These are phyloP conservation scores for Clitopilus passeckerianus DNA, from an alignment of 768 basidiomycete species.

Conservation along the genomic window DNA sequence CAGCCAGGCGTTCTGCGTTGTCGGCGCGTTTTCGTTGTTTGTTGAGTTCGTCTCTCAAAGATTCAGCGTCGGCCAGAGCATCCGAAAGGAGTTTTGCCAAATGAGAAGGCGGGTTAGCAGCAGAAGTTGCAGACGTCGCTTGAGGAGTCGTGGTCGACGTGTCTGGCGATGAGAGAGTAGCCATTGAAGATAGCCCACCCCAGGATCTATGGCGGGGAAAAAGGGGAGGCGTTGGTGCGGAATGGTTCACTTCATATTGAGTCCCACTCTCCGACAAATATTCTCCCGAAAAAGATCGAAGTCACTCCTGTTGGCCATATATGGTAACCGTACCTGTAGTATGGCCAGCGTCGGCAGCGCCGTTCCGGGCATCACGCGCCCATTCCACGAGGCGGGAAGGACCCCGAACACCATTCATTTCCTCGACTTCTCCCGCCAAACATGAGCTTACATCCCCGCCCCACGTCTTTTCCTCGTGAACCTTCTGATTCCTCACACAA, in stretches of 20 bases:
- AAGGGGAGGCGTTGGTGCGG: not conserved
- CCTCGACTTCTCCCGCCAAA: not conserved
- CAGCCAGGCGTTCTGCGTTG: constrained; percentile 40
- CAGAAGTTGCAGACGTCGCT: not conserved
- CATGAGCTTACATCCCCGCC: not conserved
- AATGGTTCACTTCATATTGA: not conserved
- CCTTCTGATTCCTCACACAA: not conserved
- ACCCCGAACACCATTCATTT: constrained; percentile 9
- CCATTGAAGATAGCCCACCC: constrained; percentile 1
- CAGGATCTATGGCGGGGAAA: not conserved
- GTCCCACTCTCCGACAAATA: not conserved
- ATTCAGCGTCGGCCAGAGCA: constrained; percentile 48
- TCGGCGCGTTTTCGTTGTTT: constrained; percentile 40
- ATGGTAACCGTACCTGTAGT: not conserved
- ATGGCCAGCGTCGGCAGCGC: constrained; percentile 14
- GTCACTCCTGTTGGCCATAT: not conserved
- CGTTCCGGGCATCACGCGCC: constrained; percentile 17
- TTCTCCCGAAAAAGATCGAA: not conserved
- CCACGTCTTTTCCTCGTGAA: not conserved
- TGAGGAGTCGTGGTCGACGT: not conserved
- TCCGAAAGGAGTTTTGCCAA: constrained; percentile 55
- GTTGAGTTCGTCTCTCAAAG: constrained; percentile 44
- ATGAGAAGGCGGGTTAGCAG: constrained; percentile 25
- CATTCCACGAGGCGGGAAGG: constrained; percentile 11
- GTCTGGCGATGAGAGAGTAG: constrained; percentile 6